Conservation (phyloP, 257 asterid genomes). For the Solanum dulcamara region DNA sequence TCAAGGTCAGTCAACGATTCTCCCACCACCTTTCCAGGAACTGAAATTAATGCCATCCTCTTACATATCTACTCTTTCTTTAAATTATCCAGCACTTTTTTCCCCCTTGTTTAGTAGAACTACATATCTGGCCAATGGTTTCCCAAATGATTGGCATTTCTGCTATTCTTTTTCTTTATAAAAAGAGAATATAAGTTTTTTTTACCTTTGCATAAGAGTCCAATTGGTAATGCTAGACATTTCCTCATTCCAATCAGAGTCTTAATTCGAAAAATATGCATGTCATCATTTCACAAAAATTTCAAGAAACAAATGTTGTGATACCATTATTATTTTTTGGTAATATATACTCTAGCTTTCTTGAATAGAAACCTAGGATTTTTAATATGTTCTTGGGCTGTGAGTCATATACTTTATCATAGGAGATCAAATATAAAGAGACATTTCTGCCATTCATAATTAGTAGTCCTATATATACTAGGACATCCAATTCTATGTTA, state of each 20-base stretch:
- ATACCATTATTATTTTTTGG: background rate
- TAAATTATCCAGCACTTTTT: background rate
- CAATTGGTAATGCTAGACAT: background rate
- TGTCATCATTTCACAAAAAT: background rate
- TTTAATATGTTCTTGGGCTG: background rate
- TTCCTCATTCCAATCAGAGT: background rate
- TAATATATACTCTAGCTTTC: background rate
- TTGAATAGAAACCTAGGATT: background rate
- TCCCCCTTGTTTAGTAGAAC: background rate
- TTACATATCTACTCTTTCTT: background rate
- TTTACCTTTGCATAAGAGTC: background rate
- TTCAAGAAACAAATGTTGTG: background rate
- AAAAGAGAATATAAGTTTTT: background rate
- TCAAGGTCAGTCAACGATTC: constrained; percentile 12
- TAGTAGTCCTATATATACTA: background rate
- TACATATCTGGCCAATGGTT: background rate
- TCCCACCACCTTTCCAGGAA: background rate
- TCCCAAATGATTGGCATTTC: background rate
- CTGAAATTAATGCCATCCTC: constrained; percentile 1
- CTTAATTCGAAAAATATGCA: background rate
- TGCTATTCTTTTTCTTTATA: background rate
- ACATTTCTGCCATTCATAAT: background rate
- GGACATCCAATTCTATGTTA: background rate
- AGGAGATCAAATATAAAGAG: background rate
- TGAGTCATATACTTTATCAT: background rate